Evolutionary conservation across 2,329 filamentous ascomycete species (phyloP).

Genomic region (Fusarium coicis): DNA sequence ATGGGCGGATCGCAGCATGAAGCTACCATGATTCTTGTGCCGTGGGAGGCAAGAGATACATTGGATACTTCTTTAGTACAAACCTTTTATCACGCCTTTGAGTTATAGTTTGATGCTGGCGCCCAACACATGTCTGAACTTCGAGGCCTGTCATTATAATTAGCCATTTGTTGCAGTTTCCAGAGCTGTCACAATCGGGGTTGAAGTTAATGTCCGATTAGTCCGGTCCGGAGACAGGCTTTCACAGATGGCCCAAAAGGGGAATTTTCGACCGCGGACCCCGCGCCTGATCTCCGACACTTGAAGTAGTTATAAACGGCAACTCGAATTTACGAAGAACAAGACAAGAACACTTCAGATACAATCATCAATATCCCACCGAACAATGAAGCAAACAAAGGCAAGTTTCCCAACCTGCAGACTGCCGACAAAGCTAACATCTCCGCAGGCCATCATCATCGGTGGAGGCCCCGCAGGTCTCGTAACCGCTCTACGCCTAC

Average conservation of each 20-base stretch:
- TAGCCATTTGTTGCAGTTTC: too few relatives aligned
- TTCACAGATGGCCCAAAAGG: not conserved
- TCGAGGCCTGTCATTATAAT: too few relatives aligned
- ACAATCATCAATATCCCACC: fast-evolving
- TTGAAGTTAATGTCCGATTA: not conserved
- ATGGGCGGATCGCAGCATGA: fast-evolving
- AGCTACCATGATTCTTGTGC: not conserved
- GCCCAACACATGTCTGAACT: too few relatives aligned
- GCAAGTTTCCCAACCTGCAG: not conserved
- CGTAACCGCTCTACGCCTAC: not conserved
- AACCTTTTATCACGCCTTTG: too few relatives aligned
- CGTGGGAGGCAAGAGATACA: not conserved
- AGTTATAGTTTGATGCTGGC: too few relatives aligned
- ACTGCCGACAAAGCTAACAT: not conserved
- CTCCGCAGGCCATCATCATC: not conserved
- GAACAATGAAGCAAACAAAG: not conserved
- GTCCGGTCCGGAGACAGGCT: not conserved
- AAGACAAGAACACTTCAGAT: not conserved
- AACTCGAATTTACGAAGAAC: not conserved
- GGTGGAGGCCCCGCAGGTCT: not conserved
- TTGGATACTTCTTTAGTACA: not conserved
- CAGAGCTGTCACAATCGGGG: not conserved
- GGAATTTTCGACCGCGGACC: not conserved
- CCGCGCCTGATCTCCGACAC: not conserved
- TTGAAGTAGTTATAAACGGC: not conserved